Evolutionary conservation across 306 rosid genomes (phyloP).

Genomic region (Citrullus mucosospermus): DNA sequence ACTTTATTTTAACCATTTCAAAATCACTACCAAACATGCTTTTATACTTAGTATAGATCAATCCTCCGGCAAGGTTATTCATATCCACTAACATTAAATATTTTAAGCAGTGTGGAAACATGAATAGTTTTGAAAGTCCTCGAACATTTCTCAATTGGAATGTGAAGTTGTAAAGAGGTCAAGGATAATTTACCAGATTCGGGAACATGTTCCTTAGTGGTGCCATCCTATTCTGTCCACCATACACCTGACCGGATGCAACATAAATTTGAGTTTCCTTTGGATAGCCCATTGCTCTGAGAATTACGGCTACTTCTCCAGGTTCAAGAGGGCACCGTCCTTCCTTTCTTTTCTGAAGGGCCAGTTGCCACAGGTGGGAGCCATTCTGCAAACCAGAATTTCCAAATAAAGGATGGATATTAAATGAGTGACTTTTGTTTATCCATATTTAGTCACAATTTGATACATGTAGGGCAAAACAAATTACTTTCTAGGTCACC

Average conservation of each 20-base stretch:
- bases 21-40: no score
- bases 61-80: neutral
- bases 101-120: neutral
- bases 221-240: slow-evolving; percentile 98
- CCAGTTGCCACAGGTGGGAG: slow-evolving; percentile 96
- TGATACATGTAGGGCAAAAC: neutral
- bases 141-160: neutral
- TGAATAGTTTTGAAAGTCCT: neutral
- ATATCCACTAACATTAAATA: neutral
- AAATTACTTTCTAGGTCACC: slow-evolving; percentile 34
- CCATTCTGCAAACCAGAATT: slow-evolving; percentile 65
- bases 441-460: neutral
- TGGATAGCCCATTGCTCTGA: slow-evolving; percentile 95
- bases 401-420: neutral
- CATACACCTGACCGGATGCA: slow-evolving; percentile 98
- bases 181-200: slow-evolving; percentile 40
- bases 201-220: slow-evolving; percentile 95
- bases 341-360: slow-evolving; percentile 97
- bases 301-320: slow-evolving; percentile 97
- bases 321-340: slow-evolving; percentile 99
- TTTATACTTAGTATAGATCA: neutral
- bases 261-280: slow-evolving; percentile 98
- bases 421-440: neutral
- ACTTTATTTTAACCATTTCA: no score
- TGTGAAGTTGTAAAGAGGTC: neutral